Percentiles rank a stretch among this genome's conserved stretches.
phyloP scores from a whole-genome alignment of 1,284 basidiomycete genomes.

The Boletus smithii region DNA sequence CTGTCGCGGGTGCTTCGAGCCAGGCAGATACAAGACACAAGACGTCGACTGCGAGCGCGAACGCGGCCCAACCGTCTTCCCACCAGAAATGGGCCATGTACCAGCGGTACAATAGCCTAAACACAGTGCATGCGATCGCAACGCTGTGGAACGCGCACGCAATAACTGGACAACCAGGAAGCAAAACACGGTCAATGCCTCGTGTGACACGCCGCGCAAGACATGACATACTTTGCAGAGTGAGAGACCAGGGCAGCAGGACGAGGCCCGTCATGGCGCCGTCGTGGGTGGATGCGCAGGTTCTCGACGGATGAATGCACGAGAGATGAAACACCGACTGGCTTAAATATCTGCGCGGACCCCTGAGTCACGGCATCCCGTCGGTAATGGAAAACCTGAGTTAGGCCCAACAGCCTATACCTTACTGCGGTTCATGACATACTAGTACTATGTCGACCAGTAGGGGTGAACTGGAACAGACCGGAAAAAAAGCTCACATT shows the following conservation, averaged over 20 bases:
- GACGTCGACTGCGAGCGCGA: constrained; percentile 24
- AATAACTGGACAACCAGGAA: constrained; percentile 15
- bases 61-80: constrained; percentile 26
- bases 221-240: constrained; percentile 17
- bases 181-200: too few relatives aligned
- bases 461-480: too few relatives aligned
- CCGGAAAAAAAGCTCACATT: too few relatives aligned
- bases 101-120: constrained; percentile 25
- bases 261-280: not conserved
- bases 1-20: not conserved
- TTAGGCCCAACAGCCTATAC: too few relatives aligned
- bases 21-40: constrained; percentile 11
- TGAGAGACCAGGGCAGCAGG: constrained; percentile 9
- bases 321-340: not conserved
- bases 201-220: not conserved
- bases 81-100: constrained; percentile 25
- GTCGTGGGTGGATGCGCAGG: too few relatives aligned
- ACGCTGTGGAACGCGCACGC: constrained; percentile 18
- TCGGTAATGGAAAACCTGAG: too few relatives aligned
- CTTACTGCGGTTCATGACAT: too few relatives aligned
- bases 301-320: not conserved
- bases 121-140: constrained; percentile 25
- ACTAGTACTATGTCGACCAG: too few relatives aligned
- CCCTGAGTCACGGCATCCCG: too few relatives aligned
- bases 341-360: not conserved